Evolutionary conservation across 1,284 basidiomycete genomes (phyloP), one percentile per base, ranked within the genome.

Genomic region (Peniophora sp.): DNA sequence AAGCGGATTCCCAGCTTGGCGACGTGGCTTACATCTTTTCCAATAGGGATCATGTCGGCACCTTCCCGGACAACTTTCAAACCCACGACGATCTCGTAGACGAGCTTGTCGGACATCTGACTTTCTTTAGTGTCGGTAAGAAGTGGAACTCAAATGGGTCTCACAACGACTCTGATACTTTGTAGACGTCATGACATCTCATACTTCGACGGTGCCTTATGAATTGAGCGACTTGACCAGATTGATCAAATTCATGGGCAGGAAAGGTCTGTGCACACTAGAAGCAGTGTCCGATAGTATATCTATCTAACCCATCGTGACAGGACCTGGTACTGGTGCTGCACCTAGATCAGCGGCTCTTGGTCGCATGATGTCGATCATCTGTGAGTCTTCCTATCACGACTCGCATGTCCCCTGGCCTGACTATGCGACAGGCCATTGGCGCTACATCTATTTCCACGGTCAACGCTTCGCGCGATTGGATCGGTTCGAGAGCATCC

Each of bases 1-100:
- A 64, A 68, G 47, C 55, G 57, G 39, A 64, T 63, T 51, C 61
- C 63, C 3, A 57, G 55, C 6, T 63, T 66, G 49, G 49, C n/a
- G 54, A 8, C 45, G 47, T 6, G 18, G 47, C 0, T 39, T 45
- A 55, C 44, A 48, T 59, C 5, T 59, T 64, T 59, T 2, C 63
- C n/a, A n/a, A n/a, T n/a, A 66, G 14, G 62, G 55, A 1, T 51
- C 5, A 20, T 44, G 9, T 42, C 23, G 12, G 18, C 18, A 8
- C 18, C 8, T 41, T 41, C n/a, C 37, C 37, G 5, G 18, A 41
- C 15, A 20, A 20, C 15, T 41, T 41, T n/a, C 8, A 41, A 15
- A 5, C 18, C 15, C 15, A 41, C 15, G 18, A 41, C n/a, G 5
- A 41, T 17, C 15, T 41, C 8, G 37, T 41, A 5, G 37, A 41